A percentile compares a stretch with the other conserved stretches of the same genome.
Conservation (phyloP, 176 grass and related monocot species). For the Lolium rigidum region DNA sequence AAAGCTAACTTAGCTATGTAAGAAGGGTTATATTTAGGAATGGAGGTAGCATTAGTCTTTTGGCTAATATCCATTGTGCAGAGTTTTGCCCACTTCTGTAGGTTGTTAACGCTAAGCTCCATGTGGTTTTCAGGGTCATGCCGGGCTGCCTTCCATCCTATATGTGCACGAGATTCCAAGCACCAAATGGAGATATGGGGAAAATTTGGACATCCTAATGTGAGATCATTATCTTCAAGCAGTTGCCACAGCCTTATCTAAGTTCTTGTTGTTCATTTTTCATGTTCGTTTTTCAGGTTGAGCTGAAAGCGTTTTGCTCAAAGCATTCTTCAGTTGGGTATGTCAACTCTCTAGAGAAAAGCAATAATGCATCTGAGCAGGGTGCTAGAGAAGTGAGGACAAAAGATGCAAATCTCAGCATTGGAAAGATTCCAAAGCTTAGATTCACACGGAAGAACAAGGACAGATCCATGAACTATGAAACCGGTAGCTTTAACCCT, state of each 20-base stretch:
- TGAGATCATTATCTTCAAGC: conserved; percentile 53
- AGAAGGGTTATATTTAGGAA: too few species aligned
- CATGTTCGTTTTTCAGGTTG: conserved; percentile 69
- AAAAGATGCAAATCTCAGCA: conserved; percentile 38
- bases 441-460: conserved; percentile 91
- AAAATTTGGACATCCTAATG: conserved; percentile 82
- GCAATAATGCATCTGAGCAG: conserved; percentile 48
- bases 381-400: conserved; percentile 35
- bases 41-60: not conserved
- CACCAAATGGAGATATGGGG: conserved; percentile 99
- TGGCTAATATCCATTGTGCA: not conserved
- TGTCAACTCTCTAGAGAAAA: conserved; percentile 30
- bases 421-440: conserved; percentile 72
- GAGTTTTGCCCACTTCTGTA: conserved; percentile 13
- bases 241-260: conserved; percentile 30
- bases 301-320: conserved; percentile 92
- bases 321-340: conserved; percentile 78
- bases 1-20: too few species aligned
- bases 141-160: conserved; percentile 87
- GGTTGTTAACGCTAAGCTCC: conserved; percentile 30
- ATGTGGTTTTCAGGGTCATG: conserved; percentile 74
- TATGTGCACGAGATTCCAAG: conserved; percentile 91
- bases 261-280: conserved; percentile 29
- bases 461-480: conserved; percentile 57
- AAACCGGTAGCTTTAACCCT: conserved; percentile 48